A percentile compares a stretch with the other conserved stretches of the same genome.
Evolutionary conservation across 75 land plant genomes (phyloP).

Genomic region (Ceratopteris richardii): DNA sequence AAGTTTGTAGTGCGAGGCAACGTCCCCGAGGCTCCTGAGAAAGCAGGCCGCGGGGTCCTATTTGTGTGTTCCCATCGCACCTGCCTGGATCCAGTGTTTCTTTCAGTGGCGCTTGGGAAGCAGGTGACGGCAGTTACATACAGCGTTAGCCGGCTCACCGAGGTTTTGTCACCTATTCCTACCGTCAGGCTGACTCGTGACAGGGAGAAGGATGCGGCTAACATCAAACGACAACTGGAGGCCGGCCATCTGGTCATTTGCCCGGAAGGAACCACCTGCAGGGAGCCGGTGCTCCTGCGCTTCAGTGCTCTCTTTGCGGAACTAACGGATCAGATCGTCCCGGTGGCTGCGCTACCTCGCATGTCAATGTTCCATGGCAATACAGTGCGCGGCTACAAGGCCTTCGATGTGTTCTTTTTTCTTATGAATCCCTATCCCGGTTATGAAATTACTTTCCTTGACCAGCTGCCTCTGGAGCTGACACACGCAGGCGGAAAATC

Average conservation of each 20-base stretch:
- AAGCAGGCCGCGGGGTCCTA: constrained; percentile 26
- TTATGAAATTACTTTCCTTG: constrained; percentile 36
- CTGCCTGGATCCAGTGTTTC: constrained; percentile 52
- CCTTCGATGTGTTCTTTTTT: constrained; percentile 52
- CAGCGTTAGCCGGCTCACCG: constrained; percentile 59
- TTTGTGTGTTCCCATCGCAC: constrained; percentile 64
- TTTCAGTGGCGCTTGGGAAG: constrained; percentile 26
- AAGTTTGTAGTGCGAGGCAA: constrained; percentile 10
- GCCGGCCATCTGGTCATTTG: constrained; percentile 76
- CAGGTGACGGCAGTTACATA: constrained; percentile 52
- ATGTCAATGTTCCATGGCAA: constrained; percentile 53
- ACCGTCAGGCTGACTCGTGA: constrained; percentile 66
- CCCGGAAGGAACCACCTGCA: constrained; percentile 86
- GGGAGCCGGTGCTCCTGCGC: constrained; percentile 53
- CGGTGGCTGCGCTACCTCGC: constrained; percentile 34
- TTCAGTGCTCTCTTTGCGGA: constrained; percentile 60
- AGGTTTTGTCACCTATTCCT: constrained; percentile 59
- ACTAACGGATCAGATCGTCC: constrained; percentile 52
- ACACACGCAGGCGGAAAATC: constrained; percentile 56
- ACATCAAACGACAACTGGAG: constrained; percentile 39
- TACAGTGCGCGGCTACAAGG: constrained; percentile 52
- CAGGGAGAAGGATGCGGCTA: constrained; percentile 42
- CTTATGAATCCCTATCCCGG: constrained; percentile 47
- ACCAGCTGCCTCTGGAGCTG: constrained; percentile 28
- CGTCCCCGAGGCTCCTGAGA: neutral